These are phyloP conservation scores for Teratosphaeriaceae sp. DNA, from an alignment of 2,329 filamentous ascomycete species.

Conservation along the genomic window DNA sequence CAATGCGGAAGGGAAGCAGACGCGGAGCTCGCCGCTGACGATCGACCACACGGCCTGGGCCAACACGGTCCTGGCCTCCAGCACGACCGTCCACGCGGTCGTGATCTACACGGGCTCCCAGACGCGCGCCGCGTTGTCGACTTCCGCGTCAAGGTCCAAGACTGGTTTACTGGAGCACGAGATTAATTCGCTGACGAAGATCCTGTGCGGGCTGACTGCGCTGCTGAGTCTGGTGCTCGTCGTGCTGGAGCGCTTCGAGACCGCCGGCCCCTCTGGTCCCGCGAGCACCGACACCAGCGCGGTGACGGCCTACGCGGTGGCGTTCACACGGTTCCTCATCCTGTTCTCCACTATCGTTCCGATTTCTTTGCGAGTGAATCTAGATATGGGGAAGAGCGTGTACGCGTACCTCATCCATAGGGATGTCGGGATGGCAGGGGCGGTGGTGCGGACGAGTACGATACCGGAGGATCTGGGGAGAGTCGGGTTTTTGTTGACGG, in stretches of 20 bases:
- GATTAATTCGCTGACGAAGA: slow-evolving; percentile 96
- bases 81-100: slow-evolving; percentile 78
- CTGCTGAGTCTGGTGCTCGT: slow-evolving; percentile 83
- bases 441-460: slow-evolving; percentile 91
- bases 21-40: slow-evolving; percentile 56
- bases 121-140: slow-evolving; percentile 89
- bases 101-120: slow-evolving; percentile 93
- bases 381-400: slow-evolving; percentile 94
- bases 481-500: slow-evolving; percentile 92
- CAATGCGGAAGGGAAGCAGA: background rate
- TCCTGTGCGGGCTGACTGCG: slow-evolving; percentile 82
- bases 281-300: background rate
- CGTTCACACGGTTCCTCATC: slow-evolving; percentile 96
- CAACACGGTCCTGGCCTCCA: slow-evolving; percentile 93
- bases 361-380: slow-evolving; percentile 90
- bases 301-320: slow-evolving; percentile 71
- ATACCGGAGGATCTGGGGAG: slow-evolving; percentile 94
- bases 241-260: slow-evolving; percentile 73
- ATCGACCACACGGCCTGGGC: slow-evolving; percentile 99
- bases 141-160: slow-evolving; percentile 85
- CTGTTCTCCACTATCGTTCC: slow-evolving; percentile 99
- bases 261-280: slow-evolving; percentile 22
- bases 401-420: slow-evolving; percentile 94
- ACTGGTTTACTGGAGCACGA: slow-evolving; percentile 90
- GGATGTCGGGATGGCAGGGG: slow-evolving; percentile 82